Evolutionary conservation across 2,329 filamentous ascomycete genomes (phyloP).

Genomic region (Cladophialophora psammophila): DNA sequence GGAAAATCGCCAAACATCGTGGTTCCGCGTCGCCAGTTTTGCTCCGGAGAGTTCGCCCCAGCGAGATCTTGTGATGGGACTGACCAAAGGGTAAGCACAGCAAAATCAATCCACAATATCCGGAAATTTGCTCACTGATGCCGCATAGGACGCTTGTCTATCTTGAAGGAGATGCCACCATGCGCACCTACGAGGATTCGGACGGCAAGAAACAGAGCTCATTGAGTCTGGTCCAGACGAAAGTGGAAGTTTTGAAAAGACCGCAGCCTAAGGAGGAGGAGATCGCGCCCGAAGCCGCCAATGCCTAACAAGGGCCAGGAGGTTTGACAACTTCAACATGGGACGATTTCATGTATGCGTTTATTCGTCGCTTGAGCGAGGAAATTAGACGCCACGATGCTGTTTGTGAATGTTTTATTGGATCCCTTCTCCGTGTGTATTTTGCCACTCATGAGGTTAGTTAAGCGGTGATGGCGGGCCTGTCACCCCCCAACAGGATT

Average conservation of each 20-base stretch:
- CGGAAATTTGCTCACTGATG: slow-evolving; percentile 16
- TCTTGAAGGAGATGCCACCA: slow-evolving; percentile 80
- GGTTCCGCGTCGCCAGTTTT: slow-evolving; percentile 83
- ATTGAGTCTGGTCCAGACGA: slow-evolving; percentile 82
- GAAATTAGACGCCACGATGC: not conserved
- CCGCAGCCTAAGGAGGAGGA: slow-evolving; percentile 35
- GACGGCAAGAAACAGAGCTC: slow-evolving; percentile 67
- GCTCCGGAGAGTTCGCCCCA: slow-evolving; percentile 63
- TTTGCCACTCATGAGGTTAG: slow-evolving; percentile 33
- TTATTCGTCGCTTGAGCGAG: not conserved
- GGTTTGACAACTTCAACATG: not conserved
- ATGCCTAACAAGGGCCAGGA: not conserved
- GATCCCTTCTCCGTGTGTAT: slow-evolving; percentile 14
- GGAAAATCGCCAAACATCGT: slow-evolving; percentile 80
- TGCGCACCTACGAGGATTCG: slow-evolving; percentile 70
- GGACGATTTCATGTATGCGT: not conserved
- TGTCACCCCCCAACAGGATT: not conserved
- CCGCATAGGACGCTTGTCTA: slow-evolving; percentile 73
- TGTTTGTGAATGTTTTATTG: slow-evolving; percentile 4
- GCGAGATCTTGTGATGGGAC: slow-evolving; percentile 73
- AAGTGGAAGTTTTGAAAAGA: slow-evolving; percentile 48
- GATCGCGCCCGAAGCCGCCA: not conserved
- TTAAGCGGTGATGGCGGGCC: slow-evolving; percentile 10
- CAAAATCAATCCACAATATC: not conserved
- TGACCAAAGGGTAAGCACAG: slow-evolving; percentile 82